phyloP scores from a whole-genome alignment of 495 filamentous ascomycete genomes.

The Penicillium subrubescens region DNA sequence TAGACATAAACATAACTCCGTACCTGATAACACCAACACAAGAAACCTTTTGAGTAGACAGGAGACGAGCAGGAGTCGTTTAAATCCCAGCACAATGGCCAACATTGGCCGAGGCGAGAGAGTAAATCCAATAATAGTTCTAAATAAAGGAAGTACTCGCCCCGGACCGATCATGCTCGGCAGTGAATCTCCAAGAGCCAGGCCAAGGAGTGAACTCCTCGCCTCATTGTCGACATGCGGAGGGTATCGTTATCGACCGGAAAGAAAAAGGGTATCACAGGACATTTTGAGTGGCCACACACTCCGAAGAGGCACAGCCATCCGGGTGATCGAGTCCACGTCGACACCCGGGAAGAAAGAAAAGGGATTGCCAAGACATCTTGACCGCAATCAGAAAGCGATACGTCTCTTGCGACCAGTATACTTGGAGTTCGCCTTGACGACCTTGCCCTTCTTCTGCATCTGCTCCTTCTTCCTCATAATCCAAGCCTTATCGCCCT shows the following conservation, averaged over 20 bases:
- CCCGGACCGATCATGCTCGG: neutral
- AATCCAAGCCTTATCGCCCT: conserved; percentile 90
- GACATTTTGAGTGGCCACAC: neutral
- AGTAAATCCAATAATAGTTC: neutral
- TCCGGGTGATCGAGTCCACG: neutral
- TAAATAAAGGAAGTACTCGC: neutral
- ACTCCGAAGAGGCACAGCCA: neutral
- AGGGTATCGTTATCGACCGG: neutral
- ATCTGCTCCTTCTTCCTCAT: conserved; percentile 94
- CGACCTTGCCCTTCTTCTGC: conserved; percentile 90
- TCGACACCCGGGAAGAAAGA: neutral
- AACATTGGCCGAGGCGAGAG: neutral
- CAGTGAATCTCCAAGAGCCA: neutral
- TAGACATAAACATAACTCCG: neutral
- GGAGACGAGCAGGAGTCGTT: neutral
- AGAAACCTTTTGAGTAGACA: neutral
- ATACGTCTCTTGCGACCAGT: conserved; percentile 83
- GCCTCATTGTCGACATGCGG: neutral
- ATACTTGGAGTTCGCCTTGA: conserved; percentile 87
- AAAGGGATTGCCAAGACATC: neutral
- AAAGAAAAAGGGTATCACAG: conserved; percentile 4
- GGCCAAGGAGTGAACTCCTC: neutral
- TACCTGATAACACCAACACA: neutral
- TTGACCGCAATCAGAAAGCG: conserved; percentile 44
- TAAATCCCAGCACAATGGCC: neutral